Percentiles rank a stretch among this genome's conserved stretches.
These are phyloP conservation scores for Fusarium sp. DNA, from an alignment of 2,329 filamentous ascomycete species.

Conservation along the genomic window DNA sequence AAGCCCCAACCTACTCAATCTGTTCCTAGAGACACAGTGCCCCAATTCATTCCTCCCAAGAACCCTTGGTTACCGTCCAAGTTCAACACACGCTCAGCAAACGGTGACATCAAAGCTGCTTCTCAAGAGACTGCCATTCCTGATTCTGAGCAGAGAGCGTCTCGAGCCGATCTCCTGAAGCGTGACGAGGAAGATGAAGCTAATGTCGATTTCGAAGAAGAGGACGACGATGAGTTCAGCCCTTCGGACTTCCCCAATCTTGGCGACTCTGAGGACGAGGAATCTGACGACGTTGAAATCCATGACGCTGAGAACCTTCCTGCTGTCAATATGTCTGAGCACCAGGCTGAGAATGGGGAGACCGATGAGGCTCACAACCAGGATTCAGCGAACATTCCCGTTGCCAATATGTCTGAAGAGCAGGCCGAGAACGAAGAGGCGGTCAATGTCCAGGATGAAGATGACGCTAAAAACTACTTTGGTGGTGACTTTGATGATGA, in stretches of 20 bases:
- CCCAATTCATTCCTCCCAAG: constrained; percentile 12
- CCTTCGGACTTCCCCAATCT: constrained; percentile 18
- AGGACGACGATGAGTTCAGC: constrained; percentile 11
- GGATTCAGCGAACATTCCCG: background rate
- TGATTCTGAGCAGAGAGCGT: constrained; percentile 3
- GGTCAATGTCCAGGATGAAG: background rate
- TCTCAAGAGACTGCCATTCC: constrained; percentile 6
- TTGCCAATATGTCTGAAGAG: background rate
- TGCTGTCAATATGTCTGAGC: background rate
- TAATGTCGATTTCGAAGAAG: constrained; percentile 16
- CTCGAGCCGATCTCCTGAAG: constrained; percentile 5
- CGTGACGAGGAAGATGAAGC: constrained; percentile 11
- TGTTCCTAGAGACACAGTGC: constrained; percentile 18
- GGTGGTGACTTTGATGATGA: constrained; percentile 20
- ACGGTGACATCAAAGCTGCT: background rate
- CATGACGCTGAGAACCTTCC: background rate
- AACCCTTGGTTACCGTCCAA: constrained; percentile 22
- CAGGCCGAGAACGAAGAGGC: background rate
- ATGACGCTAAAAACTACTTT: constrained; percentile 13
- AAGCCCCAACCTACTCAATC: constrained; percentile 9
- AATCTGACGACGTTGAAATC: background rate
- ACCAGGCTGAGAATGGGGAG: background rate
- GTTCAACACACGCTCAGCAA: constrained; percentile 16
- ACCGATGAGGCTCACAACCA: background rate
- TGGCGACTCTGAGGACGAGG: constrained; percentile 8